Percentiles rank a stretch among this genome's conserved stretches.
phyloP scores from a whole-genome alignment of 2,329 filamentous ascomycete genomes.

The Neopestalotiopsis sp. region DNA sequence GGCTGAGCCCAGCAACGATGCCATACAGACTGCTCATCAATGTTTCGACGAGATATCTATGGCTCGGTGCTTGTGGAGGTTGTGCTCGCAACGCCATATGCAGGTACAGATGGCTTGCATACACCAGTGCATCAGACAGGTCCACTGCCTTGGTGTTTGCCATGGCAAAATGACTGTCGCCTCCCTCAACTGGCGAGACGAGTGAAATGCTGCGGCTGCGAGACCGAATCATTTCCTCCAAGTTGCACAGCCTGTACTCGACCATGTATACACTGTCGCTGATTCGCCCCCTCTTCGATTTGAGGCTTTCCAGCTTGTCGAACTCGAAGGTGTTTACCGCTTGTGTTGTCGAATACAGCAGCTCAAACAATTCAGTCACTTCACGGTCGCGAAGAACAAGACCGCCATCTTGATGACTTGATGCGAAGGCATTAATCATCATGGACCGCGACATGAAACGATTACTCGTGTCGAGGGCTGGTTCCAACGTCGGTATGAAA shows the following conservation, averaged over 20 bases:
- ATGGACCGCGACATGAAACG: conserved; percentile 32
- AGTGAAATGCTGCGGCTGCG: conserved; percentile 18
- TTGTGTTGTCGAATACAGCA: conserved; percentile 33
- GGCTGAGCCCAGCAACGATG: conserved; percentile 29
- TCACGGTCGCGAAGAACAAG: conserved; percentile 32
- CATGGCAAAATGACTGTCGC: conserved; percentile 16
- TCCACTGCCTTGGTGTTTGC: conserved; percentile 26
- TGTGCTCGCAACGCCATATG: conserved; percentile 37
- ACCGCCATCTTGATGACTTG: conserved; percentile 19
- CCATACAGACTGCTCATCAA: conserved; percentile 33
- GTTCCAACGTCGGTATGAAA: conserved; percentile 34
- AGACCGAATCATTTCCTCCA: conserved; percentile 30
- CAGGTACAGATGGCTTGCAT: conserved; percentile 36
- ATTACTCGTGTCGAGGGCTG: conserved; percentile 32
- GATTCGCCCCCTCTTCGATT: conserved; percentile 32
- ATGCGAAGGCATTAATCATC: conserved; percentile 25
- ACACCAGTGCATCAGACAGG: conserved; percentile 33
- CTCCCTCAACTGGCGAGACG: conserved; percentile 11
- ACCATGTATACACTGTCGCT: conserved; percentile 38
- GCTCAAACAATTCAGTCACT: conserved; percentile 34
- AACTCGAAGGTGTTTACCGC: conserved; percentile 39
- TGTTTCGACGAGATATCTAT: conserved; percentile 33
- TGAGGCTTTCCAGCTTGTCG: conserved; percentile 32
- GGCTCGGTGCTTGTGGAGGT: conserved; percentile 34
- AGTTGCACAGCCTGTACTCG: conserved; percentile 36